These are phyloP conservation scores for Physaria fendleri DNA, from an alignment of 345 rosid genomes.

Conservation along the genomic window DNA sequence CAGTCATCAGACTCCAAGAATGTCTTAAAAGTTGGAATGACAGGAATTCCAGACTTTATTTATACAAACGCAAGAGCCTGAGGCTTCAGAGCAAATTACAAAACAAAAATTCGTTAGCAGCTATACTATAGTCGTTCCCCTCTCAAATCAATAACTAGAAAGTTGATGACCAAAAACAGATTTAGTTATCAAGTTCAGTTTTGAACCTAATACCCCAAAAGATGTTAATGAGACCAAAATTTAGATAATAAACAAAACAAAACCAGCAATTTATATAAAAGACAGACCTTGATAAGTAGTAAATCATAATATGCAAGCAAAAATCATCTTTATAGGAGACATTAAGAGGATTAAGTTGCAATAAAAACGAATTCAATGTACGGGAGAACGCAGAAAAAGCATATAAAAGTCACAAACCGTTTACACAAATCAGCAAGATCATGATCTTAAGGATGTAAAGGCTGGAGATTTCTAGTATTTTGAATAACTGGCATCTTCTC, in stretches of 20 bases:
- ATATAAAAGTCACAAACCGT: neutral
- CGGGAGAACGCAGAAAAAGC: neutral
- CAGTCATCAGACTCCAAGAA: neutral
- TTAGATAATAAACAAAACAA: neutral
- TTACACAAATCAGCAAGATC: conserved; percentile 2
- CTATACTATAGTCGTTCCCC: too few species aligned
- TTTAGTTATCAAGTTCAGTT: too few species aligned
- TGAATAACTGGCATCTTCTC: neutral
- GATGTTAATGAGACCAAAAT: neutral
- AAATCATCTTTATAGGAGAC: neutral
- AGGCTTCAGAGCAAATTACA: neutral
- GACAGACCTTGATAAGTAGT: neutral
- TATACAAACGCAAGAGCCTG: neutral
- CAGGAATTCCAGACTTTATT: neutral
- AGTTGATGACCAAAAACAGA: too few species aligned
- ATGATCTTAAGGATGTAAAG: conserved; percentile 8
- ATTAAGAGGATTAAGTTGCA: neutral
- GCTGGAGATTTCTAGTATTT: conserved; percentile 33
- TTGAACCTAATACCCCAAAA: too few species aligned
- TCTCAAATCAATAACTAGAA: too few species aligned
- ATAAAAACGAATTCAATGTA: too few species aligned
- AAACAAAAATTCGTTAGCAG: neutral
- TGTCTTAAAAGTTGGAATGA: neutral
- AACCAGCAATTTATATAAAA: neutral
- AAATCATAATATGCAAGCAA: neutral